phyloP scores from a whole-genome alignment of 495 filamentous ascomycete genomes.

The Aspergillus saccharolyticus region DNA sequence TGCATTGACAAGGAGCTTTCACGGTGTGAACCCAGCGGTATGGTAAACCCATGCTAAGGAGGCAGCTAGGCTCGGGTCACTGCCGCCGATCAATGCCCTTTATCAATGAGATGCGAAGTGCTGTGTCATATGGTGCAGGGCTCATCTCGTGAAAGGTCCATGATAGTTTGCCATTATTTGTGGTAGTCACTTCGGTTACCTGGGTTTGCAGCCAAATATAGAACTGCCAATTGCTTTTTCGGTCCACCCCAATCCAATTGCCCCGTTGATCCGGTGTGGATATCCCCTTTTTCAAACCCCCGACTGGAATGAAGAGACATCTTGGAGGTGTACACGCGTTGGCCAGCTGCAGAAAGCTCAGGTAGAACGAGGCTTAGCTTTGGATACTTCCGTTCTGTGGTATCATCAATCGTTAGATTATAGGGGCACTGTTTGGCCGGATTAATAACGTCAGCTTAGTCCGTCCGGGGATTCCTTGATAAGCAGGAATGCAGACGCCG shows the following conservation, averaged over 20 bases:
- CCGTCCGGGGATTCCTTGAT: slow-evolving; percentile 7
- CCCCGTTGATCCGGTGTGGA: neutral
- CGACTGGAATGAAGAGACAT: neutral
- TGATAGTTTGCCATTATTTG: slow-evolving; percentile 4
- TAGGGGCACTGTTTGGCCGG: slow-evolving; percentile 1
- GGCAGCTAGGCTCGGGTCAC: slow-evolving; percentile 6
- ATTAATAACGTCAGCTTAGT: slow-evolving; percentile 5
- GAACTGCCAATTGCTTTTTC: slow-evolving; percentile 5
- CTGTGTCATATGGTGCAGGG: neutral
- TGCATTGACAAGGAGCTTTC: neutral
- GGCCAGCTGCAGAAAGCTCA: neutral
- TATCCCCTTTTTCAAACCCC: slow-evolving; percentile 1
- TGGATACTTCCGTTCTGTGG: slow-evolving; percentile 2
- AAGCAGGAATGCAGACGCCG: slow-evolving; percentile 3
- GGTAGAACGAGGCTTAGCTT: slow-evolving; percentile 8
- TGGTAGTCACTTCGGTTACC: neutral
- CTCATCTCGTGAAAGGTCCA: neutral
- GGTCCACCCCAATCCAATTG: neutral
- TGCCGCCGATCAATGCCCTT: slow-evolving; percentile 3
- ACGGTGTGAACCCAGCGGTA: slow-evolving; percentile 7
- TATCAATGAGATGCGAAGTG: neutral
- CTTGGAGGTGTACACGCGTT: neutral
- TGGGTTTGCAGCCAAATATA: neutral
- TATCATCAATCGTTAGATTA: slow-evolving; percentile 9
- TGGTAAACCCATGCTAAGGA: slow-evolving; percentile 17